Conservation (phyloP, 2,329 filamentous ascomycete genomes). For the Rutstroemia sp. region DNA sequence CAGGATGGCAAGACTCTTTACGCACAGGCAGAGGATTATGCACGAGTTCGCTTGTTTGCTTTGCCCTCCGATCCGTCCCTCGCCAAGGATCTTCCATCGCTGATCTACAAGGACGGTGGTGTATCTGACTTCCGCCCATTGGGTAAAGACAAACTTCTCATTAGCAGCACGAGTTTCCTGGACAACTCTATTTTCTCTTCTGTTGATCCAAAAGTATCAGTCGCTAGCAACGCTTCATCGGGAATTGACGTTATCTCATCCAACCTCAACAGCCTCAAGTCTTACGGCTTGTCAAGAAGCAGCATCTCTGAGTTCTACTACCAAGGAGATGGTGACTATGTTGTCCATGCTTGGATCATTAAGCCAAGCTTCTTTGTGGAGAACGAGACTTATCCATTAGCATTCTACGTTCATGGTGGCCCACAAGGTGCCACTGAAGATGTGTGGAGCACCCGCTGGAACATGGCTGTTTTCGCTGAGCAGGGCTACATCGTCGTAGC, state of each 20-base stretch:
- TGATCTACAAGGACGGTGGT: conserved; percentile 4
- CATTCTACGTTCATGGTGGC: conserved; percentile 73
- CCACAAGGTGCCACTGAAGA: conserved; percentile 71
- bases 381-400: conserved; percentile 66
- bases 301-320: conserved; percentile 22
- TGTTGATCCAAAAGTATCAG: conserved; percentile 16
- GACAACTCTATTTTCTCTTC: conserved; percentile 66
- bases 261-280: conserved; percentile 15
- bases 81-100: conserved; percentile 1
- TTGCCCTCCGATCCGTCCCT: conserved; percentile 1
- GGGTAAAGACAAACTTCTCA: conserved; percentile 36
- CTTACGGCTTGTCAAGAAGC: conserved; percentile 16
- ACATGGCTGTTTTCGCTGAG: conserved; percentile 74
- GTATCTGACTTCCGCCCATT: conserved; percentile 30
- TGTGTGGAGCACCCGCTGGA: conserved; percentile 75
- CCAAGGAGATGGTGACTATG: conserved; percentile 19
- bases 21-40: conserved; percentile 62
- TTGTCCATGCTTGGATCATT: conserved; percentile 20
- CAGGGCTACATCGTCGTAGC: conserved; percentile 74
- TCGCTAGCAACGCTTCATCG: conserved; percentile 14
- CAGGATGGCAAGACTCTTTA: conserved; percentile 55
- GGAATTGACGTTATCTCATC: conserved; percentile 14
- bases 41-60: conserved; percentile 45
- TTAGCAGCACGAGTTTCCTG: conserved; percentile 56
- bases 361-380: conserved; percentile 44